These are phyloP conservation scores for Plectosphaerella sp. DNA, from an alignment of 2,329 filamentous ascomycete species.

Conservation along the genomic window DNA sequence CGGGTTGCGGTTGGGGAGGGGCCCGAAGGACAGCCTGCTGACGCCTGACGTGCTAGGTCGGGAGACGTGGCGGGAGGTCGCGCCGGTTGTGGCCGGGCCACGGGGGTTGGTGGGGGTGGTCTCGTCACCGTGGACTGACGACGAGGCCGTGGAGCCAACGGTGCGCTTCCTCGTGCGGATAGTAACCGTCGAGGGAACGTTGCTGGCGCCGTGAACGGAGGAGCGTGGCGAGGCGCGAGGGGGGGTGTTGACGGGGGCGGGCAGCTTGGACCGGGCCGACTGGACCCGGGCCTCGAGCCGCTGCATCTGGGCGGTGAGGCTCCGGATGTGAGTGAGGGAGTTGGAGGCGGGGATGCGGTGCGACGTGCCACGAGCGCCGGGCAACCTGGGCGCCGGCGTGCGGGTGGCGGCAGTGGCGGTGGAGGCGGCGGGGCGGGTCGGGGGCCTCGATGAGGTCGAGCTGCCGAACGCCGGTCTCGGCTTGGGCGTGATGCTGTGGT, in stretches of 20 bases:
- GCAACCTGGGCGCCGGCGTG: conserved; percentile 50
- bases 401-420: conserved; percentile 38
- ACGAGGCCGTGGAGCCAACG: conserved; percentile 50
- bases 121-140: conserved; percentile 44
- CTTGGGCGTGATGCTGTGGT: conserved; percentile 45
- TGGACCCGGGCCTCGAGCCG: conserved; percentile 92
- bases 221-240: conserved; percentile 73
- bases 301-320: conserved; percentile 94
- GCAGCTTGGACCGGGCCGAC: conserved; percentile 84
- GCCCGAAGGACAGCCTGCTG: conserved; percentile 59
- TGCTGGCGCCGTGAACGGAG: conserved; percentile 30
- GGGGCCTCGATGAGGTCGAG: conserved; percentile 25
- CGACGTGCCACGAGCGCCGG: conserved; percentile 36
- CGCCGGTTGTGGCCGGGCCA: conserved; percentile 45
- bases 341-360: conserved; percentile 52
- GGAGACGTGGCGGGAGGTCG: conserved; percentile 45
- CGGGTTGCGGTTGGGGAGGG: conserved; percentile 52
- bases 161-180: conserved; percentile 68
- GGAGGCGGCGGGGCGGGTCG: conserved; percentile 29
- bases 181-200: conserved; percentile 53
- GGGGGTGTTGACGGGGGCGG: conserved; percentile 72
- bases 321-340: conserved; percentile 89
- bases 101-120: conserved; percentile 20
- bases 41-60: conserved; percentile 59
- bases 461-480: conserved; percentile 35